A percentile compares a stretch with the other conserved stretches of the same genome.
These are phyloP conservation scores for Malassezia globosa DNA, from an alignment of 1,284 basidiomycete species.

Conservation along the genomic window DNA sequence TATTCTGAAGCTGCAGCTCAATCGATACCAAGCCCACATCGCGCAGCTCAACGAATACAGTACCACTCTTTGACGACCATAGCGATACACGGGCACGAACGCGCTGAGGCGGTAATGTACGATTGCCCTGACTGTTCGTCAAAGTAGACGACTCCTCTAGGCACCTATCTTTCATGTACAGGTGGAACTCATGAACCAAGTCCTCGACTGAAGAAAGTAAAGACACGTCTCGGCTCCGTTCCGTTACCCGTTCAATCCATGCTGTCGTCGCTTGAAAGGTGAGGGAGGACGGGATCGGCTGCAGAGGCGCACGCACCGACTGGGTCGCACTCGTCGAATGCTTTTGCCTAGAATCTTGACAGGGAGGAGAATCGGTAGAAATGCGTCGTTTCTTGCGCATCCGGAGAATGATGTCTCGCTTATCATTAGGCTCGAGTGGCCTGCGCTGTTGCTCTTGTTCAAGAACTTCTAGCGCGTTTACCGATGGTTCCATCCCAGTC, in stretches of 20 bases:
- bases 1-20: neutral
- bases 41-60: constrained; percentile 10
- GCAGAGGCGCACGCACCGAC: constrained; percentile 1
- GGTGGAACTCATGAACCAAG: constrained; percentile 3
- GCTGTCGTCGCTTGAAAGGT: constrained; percentile 1
- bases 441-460: neutral
- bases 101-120: neutral
- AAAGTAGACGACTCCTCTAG: constrained; percentile 1
- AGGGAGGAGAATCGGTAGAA: too few relatives aligned
- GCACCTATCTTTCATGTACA: neutral
- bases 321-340: too few relatives aligned
- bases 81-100: constrained; percentile 10
- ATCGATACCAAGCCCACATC: constrained; percentile 4
- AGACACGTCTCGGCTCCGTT: neutral
- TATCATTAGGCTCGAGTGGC: neutral
- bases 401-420: constrained; percentile 2
- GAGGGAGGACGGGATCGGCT: constrained; percentile 3
- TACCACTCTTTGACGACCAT: neutral
- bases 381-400: constrained; percentile 14
- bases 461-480: neutral
- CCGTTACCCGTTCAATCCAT: constrained; percentile 6
- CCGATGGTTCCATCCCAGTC: neutral
- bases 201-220: neutral
- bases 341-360: too few relatives aligned
- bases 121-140: neutral